Conservation (phyloP, 495 filamentous ascomycete genomes). For the Bacidia gigantensis region DNA sequence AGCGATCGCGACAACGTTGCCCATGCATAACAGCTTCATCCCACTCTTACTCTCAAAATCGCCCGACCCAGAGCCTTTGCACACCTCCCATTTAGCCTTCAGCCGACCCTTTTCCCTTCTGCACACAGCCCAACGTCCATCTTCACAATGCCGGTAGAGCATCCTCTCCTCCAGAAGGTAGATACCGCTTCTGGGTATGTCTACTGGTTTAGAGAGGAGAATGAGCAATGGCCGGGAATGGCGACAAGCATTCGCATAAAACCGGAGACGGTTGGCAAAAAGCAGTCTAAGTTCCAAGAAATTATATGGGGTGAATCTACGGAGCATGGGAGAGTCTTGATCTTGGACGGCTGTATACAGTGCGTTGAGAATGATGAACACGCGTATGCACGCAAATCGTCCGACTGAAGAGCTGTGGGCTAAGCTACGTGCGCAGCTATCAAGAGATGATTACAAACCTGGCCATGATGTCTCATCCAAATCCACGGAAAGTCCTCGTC, state of each 20-base stretch:
- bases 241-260: slow-evolving; percentile 98
- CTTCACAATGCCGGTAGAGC: background rate
- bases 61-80: too few species aligned
- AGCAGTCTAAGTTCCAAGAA: slow-evolving; percentile 98
- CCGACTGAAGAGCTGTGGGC: background rate
- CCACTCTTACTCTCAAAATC: background rate
- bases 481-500: slow-evolving; percentile 95
- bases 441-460: slow-evolving; percentile 99
- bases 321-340: slow-evolving; percentile 93
- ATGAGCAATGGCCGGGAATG: slow-evolving; percentile 96
- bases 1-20: too few species aligned
- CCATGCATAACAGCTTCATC: too few species aligned
- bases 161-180: slow-evolving; percentile 37
- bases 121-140: background rate
- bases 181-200: slow-evolving; percentile 4
- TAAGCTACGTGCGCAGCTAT: slow-evolving; percentile 39
- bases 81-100: background rate
- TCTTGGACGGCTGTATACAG: slow-evolving; percentile 98
- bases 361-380: slow-evolving; percentile 98
- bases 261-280: slow-evolving; percentile 81
- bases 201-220: slow-evolving; percentile 91
- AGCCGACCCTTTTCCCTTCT: background rate
- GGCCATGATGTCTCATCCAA: slow-evolving; percentile 95
- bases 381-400: slow-evolving; percentile 38
- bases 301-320: slow-evolving; percentile 95